Base-by-base conservation (phyloP, 2,329 filamentous ascomycete species). In the Trichoderma asperellum region DNA sequence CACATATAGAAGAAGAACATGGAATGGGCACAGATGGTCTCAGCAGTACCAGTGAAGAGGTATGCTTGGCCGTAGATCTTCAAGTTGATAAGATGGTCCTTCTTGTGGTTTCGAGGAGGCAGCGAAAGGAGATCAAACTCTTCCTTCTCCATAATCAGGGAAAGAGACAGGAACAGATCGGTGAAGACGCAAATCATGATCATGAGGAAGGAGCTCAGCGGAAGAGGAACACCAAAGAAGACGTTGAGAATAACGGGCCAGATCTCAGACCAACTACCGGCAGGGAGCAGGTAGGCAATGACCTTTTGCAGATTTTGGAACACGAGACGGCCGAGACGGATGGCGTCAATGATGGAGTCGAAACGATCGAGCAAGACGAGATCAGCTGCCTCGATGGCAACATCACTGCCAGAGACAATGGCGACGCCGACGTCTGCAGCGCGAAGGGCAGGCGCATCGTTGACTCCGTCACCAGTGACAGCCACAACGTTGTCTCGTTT, bases 391-490 rank as follows among this genome's bases (percentile, higher is more conserved):
- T 83, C 82, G 71, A 89, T 91, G 24, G 89, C 88, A 3, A 91
- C 88, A 68, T 91, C 89, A 5, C 85, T 88, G 4, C 89, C 88
- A 0, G 85, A 81, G 8, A 88, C 88, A 80, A 91, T 88, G 4
- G 88, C 88, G 67, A 93, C 91, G n/a, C 89, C 89, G 0, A 91
- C 88, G 71, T 91, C 88, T 1, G 89, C 88, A 37, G 87, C 88
- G 62, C 88, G 88, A 40, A 91, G 80, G 2, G 89, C 89, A 0
- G 89, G 89, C 0, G 88, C 89, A 70, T 91, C 89, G 68, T 91
- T 91, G 10, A 89, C 90, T 11, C 89, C 89, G 71, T 93, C 91
- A 35, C 91, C 91, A n/a, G 90, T 92, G 81, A 92, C 91, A 40
- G 89, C 90, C 12, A 88, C 89, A 1, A 86, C 86, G 34, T 88